Base-by-base conservation (phyloP, 805 yeast genomes). In the Candida sphagnicola region DNA sequence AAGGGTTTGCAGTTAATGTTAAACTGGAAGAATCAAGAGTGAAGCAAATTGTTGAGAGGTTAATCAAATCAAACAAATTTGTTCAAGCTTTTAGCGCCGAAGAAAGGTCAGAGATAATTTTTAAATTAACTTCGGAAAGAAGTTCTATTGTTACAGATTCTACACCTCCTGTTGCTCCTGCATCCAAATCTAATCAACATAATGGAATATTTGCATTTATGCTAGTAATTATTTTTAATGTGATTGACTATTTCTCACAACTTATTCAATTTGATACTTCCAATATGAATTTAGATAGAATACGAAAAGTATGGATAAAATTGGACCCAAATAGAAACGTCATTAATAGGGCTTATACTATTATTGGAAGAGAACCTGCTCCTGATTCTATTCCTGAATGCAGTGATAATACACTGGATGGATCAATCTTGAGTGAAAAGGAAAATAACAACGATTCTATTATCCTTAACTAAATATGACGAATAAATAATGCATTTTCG, bases 261-360 rank as follows among this genome's bases (percentile, higher is more conserved):
- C 31, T 65, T 10, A 61, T 67, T 46, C 57, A 60, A 34, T 63
- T 68, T 44, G 70, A 68, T 45, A 49, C 71, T 34, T 51, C 65
- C 23, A 62, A 59, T 28, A 68, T 68, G 73, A 67, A 68, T 47
- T 50, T 67, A 37, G 72, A 67, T 39, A 43, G 74, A 37, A 68
- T 68, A 36, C 49, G 72, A 47, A 43, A 53, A 26, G 51, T 59
- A 15, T 68, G 72, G 65, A 54, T 45, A 13, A 61, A 62, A 43
- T 52, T 68, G 18, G 74, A 68, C 48, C 74, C 74, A 2, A 59
- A 62, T 41, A 45, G 71, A 35, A 47, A 55, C 29, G 57, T 62
- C 38, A 67, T 67, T 39, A 57, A 61, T 35, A 51, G 42, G 31
- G 68, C 67, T 8, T 66, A 68, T 44, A 48, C 51, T n/a, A 54